Conservation (phyloP, 306 rosid genomes). For the Crotalaria pallida region DNA sequence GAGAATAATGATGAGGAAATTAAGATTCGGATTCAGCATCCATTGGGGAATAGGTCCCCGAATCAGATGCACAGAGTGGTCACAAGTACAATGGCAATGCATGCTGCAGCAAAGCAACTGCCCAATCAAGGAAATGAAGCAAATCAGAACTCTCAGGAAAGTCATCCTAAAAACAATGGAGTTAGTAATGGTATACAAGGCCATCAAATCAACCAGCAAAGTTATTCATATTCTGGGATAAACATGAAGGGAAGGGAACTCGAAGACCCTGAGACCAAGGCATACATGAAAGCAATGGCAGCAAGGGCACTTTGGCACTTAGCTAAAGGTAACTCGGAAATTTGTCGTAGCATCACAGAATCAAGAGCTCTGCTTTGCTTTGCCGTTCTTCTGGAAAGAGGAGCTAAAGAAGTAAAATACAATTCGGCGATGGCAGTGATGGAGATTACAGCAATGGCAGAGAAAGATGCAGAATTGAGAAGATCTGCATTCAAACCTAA, state of each 20-base stretch:
- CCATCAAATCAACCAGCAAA: conserved; percentile 36
- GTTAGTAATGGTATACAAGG: conserved; percentile 37
- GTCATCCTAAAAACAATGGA: conserved; percentile 16
- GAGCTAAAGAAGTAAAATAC: conserved; percentile 49
- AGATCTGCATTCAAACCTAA: conserved; percentile 80
- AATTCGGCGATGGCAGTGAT: conserved; percentile 77
- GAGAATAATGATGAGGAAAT: conserved; percentile 38
- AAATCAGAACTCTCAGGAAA: background rate
- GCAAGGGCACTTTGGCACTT: conserved; percentile 73
- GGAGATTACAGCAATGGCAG: conserved; percentile 76
- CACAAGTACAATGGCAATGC: conserved; percentile 48
- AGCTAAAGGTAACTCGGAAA: conserved; percentile 50
- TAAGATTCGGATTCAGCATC: conserved; percentile 38
- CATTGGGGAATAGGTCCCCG: conserved; percentile 35
- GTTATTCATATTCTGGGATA: conserved; percentile 32
- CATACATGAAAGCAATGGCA: conserved; percentile 73
- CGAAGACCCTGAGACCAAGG: conserved; percentile 70
- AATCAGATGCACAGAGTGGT: conserved; percentile 59
- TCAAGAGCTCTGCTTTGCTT: conserved; percentile 80
- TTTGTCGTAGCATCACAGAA: conserved; percentile 73
- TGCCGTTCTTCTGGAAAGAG: conserved; percentile 70
- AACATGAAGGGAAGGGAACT: conserved; percentile 54
- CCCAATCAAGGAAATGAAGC: conserved; percentile 10
- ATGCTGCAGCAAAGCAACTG: conserved; percentile 28
- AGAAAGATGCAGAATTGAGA: conserved; percentile 67